Base-by-base conservation (phyloP, 2,329 filamentous ascomycete species). In the Fusarium sp. region DNA sequence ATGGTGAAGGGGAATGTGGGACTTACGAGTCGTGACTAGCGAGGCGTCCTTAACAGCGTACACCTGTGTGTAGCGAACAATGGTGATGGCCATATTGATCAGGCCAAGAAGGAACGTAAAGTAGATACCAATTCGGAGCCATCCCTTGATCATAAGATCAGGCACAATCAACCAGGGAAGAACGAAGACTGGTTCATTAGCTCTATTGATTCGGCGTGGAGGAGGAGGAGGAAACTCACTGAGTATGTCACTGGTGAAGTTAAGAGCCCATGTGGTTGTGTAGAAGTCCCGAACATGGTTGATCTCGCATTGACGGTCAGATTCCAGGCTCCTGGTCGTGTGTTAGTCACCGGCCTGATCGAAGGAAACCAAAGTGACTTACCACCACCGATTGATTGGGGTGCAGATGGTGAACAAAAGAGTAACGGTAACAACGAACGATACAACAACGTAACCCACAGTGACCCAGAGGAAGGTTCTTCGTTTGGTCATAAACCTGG, bases 21-120 rank as follows among this genome's bases (percentile, higher is more conserved):
- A 60, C 46, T 23, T 48, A 65, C 66, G 58, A 5, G 49, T 25
- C 2, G 39, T 37, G 0, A 61, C 50, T 1, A 69, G 11, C 2
- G 63, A 67, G 7, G 43, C 25, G 2, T 60, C 16, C 3, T 26
- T 19, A 1, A 34, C 63, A 1, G 3, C n/a, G 4, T 67, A 63
- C 1, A 67, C 34, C 16, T 67, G 52, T 13, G 41, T 14, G 19
- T 65, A 69, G 7, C 65, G 65, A 9, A 65, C 26, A 1, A 65
- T 41, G 3, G 39, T 65, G 0, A 69, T 14, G 16, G 25, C 13
- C 48, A 69, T 69, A 9, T 69, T 69, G 39, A 69, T 56, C 2
- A 69, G 31, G 4, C 65, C 65, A 3, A 69, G 59, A 12, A 69
- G 60, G 5, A 69, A 69, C 0, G 65, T 69, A 7, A 65, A 46